Evolutionary conservation across 2,329 filamentous ascomycete genomes (phyloP), one percentile per base, ranked within the genome.

Genomic region (Hymenotorrendiella dingleyae): DNA sequence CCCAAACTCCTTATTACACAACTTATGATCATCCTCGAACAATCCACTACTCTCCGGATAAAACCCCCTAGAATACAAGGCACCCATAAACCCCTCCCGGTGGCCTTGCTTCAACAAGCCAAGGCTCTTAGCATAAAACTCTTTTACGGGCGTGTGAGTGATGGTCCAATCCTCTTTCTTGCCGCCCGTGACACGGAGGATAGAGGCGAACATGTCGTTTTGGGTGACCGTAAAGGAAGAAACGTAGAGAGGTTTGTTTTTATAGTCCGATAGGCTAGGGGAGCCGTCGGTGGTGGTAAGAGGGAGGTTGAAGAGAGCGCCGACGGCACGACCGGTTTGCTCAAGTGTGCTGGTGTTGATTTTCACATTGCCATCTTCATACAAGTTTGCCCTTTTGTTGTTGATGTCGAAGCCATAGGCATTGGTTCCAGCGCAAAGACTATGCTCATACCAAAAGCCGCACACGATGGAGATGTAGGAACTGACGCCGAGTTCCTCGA

Each of bases 381-480:
- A 76, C n/a, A 76, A 55, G 0, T 66, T 70, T 9, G 69, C 55
- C 5, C 55, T 58, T 0, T 60, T 60, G 28, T 68, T 64, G 6
- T 60, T 50, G 33, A 78, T 61, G 41, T 76, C 70, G 56, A 78
- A 73, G 1, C 75, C 75, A 46, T 64, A 74, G 4, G 34, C 27
- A 58, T 55, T 17, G 48, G 33, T 12, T 51, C 29, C 1, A 57
- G 57, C 4, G 6, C 59, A 66, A 3, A 76, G 54, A 39, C 69
- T 72, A 47, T 65, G 74, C 36, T 77, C 70, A 54, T 74, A 76
- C 73, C 73, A 77, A 51, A 74, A 74, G 0, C 69, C 65, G 49
- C 65, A 71, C 26, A 52, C 52, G 23, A 21, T n/a, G 9, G 10
- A 19, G 2, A 36, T 12, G 19, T 7, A 36, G 8, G 9, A 21